Evolutionary conservation across 176 grass and related monocot genomes (phyloP).

Genomic region (Eleusine coracana): DNA sequence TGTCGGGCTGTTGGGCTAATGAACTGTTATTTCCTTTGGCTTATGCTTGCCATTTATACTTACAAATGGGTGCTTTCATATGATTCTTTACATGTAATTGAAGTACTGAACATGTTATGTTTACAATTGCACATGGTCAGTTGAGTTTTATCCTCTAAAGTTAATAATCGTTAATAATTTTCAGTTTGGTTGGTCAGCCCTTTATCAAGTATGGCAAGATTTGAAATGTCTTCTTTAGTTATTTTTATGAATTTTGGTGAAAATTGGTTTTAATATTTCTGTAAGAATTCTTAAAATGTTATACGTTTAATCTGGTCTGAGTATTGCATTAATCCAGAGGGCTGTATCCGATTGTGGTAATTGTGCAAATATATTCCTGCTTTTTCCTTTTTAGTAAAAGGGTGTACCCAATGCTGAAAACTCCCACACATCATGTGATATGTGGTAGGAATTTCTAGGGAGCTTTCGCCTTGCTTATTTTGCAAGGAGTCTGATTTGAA

Average conservation of each 20-base stretch:
- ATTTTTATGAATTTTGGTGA: background rate
- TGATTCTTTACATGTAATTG: slow-evolving; percentile 24
- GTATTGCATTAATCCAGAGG: slow-evolving; percentile 2
- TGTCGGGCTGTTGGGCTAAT: background rate
- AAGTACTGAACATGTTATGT: background rate
- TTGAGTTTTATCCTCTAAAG: background rate
- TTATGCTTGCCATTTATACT: background rate
- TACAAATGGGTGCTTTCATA: background rate
- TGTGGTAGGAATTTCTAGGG: background rate
- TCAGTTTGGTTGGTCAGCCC: background rate
- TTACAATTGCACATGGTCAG: background rate
- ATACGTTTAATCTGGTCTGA: background rate
- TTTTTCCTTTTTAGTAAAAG: background rate
- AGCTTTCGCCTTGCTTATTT: background rate
- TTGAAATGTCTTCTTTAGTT: background rate
- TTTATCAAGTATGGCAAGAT: background rate
- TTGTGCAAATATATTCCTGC: background rate
- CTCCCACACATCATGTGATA: background rate
- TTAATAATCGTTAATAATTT: background rate
- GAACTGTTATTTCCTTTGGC: slow-evolving; percentile 16
- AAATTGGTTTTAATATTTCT: background rate
- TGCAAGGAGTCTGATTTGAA: background rate
- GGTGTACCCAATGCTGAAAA: background rate
- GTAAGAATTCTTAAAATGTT: background rate
- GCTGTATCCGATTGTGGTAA: background rate